Percentiles rank a stretch among this genome's conserved stretches.
phyloP scores from a whole-genome alignment of 495 filamentous ascomycete species.

The Staphylotrichum tortipilum region DNA sequence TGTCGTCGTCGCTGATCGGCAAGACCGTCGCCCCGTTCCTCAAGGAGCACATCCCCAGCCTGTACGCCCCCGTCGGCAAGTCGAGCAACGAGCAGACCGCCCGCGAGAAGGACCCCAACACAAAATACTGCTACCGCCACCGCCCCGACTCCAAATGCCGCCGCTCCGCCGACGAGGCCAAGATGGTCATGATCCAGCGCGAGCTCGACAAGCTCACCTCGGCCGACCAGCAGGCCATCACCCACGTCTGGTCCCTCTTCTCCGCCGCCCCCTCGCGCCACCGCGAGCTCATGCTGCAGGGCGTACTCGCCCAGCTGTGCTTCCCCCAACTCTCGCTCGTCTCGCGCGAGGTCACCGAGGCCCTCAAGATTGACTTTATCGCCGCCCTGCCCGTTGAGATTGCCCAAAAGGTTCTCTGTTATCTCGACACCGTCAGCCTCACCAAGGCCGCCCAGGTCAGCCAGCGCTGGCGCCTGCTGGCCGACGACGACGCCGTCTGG shows the following conservation, averaged over 20 bases:
- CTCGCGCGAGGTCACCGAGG: conserved; percentile 74
- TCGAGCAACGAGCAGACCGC: conserved; percentile 30
- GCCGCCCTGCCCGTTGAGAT: conserved; percentile 81
- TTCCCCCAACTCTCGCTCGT: conserved; percentile 94
- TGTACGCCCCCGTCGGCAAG: conserved; percentile 64
- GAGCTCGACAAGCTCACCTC: conserved; percentile 75
- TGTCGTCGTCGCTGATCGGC: conserved; percentile 42
- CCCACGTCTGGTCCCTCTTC: conserved; percentile 94
- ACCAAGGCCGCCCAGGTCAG: conserved; percentile 97
- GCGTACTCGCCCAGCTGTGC: conserved; percentile 90
- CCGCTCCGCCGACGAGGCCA: conserved; percentile 83
- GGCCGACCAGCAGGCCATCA: conserved; percentile 74
- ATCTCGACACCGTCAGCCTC: conserved; percentile 88
- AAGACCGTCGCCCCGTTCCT: conserved; percentile 71
- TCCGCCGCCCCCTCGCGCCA: conserved; percentile 91
- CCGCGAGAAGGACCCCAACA: conserved; percentile 54
- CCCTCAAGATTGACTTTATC: conserved; percentile 94
- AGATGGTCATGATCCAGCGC: conserved; percentile 88
- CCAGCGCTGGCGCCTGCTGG: conserved; percentile 72
- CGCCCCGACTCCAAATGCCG: conserved; percentile 89
- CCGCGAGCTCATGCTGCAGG: conserved; percentile 88
- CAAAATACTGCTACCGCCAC: conserved; percentile 93
- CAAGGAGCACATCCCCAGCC: conserved; percentile 71
- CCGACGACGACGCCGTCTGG: conserved; percentile 97
- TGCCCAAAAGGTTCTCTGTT: conserved; percentile 85